Percentiles rank a stretch among this genome's conserved stretches.
phyloP scores from a whole-genome alignment of 2,329 filamentous ascomycete species.

The Neopestalotiopsis sp. region DNA sequence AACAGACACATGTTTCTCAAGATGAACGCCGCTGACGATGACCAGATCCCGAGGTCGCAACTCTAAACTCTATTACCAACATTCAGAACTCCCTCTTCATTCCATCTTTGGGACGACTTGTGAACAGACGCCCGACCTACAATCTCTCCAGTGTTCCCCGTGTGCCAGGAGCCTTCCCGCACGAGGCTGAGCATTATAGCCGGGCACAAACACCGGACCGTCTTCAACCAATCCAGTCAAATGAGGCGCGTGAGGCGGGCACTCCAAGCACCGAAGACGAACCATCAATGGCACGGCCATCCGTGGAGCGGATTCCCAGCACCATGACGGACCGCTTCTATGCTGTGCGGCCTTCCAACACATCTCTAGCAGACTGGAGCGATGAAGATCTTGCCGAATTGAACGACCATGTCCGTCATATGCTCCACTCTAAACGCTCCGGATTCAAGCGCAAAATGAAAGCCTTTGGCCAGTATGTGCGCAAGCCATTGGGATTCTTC shows the following conservation, averaged over 20 bases:
- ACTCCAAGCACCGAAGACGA: constrained; percentile 32
- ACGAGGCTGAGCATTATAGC: not conserved
- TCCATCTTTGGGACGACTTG: constrained; percentile 75
- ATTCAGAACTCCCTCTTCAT: constrained; percentile 90
- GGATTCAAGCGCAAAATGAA: constrained; percentile 81
- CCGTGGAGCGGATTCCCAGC: constrained; percentile 43
- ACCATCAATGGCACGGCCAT: constrained; percentile 24
- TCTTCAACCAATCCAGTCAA: not conserved
- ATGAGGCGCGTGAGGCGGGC: constrained; percentile 21
- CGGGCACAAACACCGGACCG: not conserved
- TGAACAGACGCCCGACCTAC: constrained; percentile 83
- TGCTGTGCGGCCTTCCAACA: constrained; percentile 79
- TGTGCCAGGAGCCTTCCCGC: constrained; percentile 20
- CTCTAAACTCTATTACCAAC: constrained; percentile 83
- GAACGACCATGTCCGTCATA: constrained; percentile 80
- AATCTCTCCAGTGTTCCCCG: constrained; percentile 61
- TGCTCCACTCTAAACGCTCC: constrained; percentile 81
- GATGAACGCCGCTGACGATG: not conserved
- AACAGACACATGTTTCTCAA: not conserved
- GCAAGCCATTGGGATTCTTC: constrained; percentile 78
- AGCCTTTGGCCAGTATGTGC: constrained; percentile 81
- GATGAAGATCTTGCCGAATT: constrained; percentile 67
- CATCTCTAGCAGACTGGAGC: constrained; percentile 75
- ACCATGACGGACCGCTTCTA: constrained; percentile 77
- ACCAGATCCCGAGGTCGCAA: constrained; percentile 81